Evolutionary conservation across 2,329 filamentous ascomycete species (phyloP).

Genomic region (Polychaeton citri): DNA sequence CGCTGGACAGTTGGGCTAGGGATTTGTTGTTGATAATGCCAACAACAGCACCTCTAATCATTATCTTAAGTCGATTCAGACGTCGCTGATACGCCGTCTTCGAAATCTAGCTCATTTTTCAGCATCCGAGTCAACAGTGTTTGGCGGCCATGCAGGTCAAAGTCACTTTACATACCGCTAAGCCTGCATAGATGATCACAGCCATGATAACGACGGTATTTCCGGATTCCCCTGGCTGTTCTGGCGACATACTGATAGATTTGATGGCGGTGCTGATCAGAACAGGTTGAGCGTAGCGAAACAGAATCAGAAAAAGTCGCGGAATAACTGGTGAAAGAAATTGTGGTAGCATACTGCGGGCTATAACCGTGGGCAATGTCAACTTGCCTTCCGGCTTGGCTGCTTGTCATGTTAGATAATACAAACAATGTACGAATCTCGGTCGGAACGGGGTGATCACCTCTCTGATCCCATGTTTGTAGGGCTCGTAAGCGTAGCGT

Average conservation of each 20-base stretch:
- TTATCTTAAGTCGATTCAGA: background rate
- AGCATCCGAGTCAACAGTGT: background rate
- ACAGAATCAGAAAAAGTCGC: constrained; percentile 1
- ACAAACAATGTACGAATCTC: too few relatives aligned
- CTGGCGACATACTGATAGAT: background rate
- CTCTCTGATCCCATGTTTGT: too few relatives aligned
- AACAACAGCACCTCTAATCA: constrained; percentile 1
- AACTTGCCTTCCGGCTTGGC: background rate
- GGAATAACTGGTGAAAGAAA: constrained; percentile 1
- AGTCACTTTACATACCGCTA: background rate
- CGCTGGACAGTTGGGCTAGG: background rate
- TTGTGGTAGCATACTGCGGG: background rate
- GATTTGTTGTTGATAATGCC: constrained; percentile 2
- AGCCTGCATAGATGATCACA: background rate
- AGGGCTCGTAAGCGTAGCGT: too few relatives aligned
- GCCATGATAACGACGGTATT: background rate
- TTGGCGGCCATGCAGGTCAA: background rate
- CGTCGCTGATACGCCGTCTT: background rate
- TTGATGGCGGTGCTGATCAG: background rate
- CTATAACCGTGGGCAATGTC: background rate
- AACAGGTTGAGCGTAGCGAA: constrained; percentile 2
- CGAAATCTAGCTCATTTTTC: background rate
- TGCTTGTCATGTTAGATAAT: too few relatives aligned
- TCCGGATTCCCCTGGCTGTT: background rate
- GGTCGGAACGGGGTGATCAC: too few relatives aligned